A percentile compares a stretch with the other conserved stretches of the same genome.
Conservation (phyloP, 164 flowering plant genomes). For the Umbellularia californica region DNA sequence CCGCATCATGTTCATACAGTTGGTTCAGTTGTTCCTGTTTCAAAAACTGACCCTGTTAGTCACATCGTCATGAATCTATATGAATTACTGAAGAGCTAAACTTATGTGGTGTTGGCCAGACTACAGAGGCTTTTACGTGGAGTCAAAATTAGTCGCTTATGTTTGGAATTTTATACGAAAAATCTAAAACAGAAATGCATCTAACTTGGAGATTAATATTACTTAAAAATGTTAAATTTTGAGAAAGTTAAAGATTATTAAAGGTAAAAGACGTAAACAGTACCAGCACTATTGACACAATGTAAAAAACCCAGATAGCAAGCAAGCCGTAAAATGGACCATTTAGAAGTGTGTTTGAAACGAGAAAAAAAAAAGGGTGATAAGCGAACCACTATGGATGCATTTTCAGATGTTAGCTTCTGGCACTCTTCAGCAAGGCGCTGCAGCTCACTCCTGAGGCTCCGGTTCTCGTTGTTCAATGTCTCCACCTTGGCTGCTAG, state of each 20-base stretch:
- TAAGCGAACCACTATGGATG: conserved; percentile 54
- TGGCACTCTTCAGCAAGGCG: conserved; percentile 73
- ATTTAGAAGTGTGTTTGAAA: too few relatives aligned
- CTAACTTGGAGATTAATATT: not conserved
- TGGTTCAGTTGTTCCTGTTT: conserved; percentile 64
- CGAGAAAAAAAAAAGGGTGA: not conserved
- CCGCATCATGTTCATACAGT: conserved; percentile 48
- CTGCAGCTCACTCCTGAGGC: conserved; percentile 55
- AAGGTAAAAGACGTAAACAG: too few relatives aligned
- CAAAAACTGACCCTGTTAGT: conserved; percentile 4
- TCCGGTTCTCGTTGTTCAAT: conserved; percentile 52
- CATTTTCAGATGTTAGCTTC: conserved; percentile 69
- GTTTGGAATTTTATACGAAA: not conserved
- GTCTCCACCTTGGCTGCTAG: conserved; percentile 64
- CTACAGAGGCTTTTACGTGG: not conserved
- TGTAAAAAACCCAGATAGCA: not conserved
- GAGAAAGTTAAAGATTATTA: not conserved
- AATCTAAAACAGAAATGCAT: not conserved
- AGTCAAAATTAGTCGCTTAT: not conserved
- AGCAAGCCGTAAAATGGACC: not conserved
- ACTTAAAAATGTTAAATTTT: not conserved
- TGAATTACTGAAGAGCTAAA: not conserved
- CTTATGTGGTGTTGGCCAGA: not conserved
- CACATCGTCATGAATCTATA: not conserved
- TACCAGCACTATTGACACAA: not conserved